Evolutionary conservation across 768 basidiomycete species (phyloP).

Genomic region (Astraeus odoratus): DNA sequence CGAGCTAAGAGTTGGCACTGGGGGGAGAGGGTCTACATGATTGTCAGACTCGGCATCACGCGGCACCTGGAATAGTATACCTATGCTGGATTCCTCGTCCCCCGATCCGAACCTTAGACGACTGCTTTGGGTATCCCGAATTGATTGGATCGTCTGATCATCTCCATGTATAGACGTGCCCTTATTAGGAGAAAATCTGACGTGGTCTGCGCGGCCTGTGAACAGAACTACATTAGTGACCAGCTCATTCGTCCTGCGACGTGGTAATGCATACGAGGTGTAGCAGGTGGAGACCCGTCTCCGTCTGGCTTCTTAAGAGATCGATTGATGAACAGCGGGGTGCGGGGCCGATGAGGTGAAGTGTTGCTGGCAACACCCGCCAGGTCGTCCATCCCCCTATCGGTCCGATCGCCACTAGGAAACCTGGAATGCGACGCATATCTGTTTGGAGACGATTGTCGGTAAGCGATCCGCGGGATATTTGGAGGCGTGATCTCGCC

Average conservation of each 20-base stretch:
- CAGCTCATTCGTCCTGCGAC: not conserved
- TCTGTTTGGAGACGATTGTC: not conserved
- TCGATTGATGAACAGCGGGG: slow-evolving; percentile 14
- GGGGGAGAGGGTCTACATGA: not conserved
- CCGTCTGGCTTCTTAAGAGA: slow-evolving; percentile 17
- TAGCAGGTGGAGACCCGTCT: slow-evolving; percentile 5
- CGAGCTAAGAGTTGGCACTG: not conserved
- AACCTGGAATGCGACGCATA: not conserved
- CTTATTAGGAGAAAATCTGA: too few species aligned
- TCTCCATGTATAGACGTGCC: not conserved
- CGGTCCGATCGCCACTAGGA: not conserved
- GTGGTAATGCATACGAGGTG: not conserved
- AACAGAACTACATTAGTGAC: not conserved
- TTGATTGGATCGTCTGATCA: too few species aligned
- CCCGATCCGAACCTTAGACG: not conserved
- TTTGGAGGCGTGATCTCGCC: not conserved
- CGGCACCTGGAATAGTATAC: not conserved
- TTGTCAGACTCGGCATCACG: not conserved
- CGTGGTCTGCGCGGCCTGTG: not conserved
- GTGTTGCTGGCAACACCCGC: not conserved
- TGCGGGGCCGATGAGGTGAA: not conserved
- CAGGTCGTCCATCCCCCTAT: not conserved
- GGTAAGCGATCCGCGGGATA: slow-evolving; percentile 4
- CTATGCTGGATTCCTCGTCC: not conserved
- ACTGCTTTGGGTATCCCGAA: not conserved